Evolutionary conservation across 2,329 filamentous ascomycete genomes (phyloP).

Genomic region (Alternaria burnsii): DNA sequence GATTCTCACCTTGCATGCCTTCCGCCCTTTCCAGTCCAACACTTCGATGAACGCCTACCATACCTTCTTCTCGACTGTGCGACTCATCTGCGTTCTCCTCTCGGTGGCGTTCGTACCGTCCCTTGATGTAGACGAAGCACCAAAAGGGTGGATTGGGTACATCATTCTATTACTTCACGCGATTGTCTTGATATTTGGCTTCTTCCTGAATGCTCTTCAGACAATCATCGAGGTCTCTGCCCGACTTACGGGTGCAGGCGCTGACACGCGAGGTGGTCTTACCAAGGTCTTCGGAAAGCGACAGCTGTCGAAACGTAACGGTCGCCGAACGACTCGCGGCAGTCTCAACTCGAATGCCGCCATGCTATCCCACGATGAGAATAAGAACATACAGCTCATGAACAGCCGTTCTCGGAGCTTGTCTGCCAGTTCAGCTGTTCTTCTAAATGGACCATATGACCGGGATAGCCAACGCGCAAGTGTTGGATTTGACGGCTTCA

Average conservation of each 20-base stretch:
- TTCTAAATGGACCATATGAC: constrained; percentile 62
- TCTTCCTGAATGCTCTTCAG: constrained; percentile 90
- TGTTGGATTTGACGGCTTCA: constrained; percentile 63
- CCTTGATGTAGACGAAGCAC: constrained; percentile 77
- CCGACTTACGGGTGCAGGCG: constrained; percentile 81
- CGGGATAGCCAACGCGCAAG: constrained; percentile 57
- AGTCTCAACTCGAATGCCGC: constrained; percentile 84
- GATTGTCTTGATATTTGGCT: constrained; percentile 85
- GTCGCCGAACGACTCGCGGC: constrained; percentile 71
- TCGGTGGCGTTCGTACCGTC: constrained; percentile 79
- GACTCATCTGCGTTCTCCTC: constrained; percentile 70
- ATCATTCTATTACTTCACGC: constrained; percentile 87
- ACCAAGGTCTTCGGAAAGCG: constrained; percentile 89
- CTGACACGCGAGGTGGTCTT: constrained; percentile 79
- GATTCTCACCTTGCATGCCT: constrained; percentile 85
- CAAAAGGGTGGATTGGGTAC: constrained; percentile 96
- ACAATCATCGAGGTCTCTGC: constrained; percentile 90
- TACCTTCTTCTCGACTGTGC: constrained; percentile 79
- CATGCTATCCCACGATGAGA: constrained; percentile 76
- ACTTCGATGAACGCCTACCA: constrained; percentile 99
- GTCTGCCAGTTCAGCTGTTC: constrained; percentile 68
- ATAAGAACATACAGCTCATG: constrained; percentile 67
- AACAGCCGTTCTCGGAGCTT: constrained; percentile 65
- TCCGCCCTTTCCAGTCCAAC: constrained; percentile 86
- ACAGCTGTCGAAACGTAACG: constrained; percentile 79